phyloP scores from a whole-genome alignment of 371 early-diverging fungal genomes.

The Mortierella sp. region DNA sequence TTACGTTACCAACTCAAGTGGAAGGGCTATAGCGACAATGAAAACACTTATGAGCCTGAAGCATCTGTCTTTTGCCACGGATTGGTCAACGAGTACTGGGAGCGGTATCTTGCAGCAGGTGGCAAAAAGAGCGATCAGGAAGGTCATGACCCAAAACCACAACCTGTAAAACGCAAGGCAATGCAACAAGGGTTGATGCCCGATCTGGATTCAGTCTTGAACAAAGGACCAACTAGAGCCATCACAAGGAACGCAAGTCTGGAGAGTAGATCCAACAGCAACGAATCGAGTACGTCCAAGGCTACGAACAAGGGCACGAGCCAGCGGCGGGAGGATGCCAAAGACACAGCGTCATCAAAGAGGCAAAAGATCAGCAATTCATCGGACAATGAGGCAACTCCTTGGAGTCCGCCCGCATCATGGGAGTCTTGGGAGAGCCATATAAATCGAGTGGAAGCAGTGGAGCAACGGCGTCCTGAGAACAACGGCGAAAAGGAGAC shows the following conservation, averaged over 20 bases:
- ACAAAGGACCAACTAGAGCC: background rate
- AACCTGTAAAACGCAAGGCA: background rate
- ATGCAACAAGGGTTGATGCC: constrained; percentile 8
- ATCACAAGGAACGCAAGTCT: background rate
- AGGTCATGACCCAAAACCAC: constrained; percentile 13
- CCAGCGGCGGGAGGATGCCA: background rate
- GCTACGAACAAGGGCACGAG: background rate
- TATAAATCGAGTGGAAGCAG: constrained; percentile 13
- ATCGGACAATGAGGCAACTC: background rate
- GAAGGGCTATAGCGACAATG: constrained; percentile 31
- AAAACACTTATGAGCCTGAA: constrained; percentile 34
- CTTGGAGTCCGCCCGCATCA: constrained; percentile 16
- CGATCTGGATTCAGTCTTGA: constrained; percentile 13
- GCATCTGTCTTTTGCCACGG: constrained; percentile 19
- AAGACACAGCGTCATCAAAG: background rate
- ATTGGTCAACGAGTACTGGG: constrained; percentile 40
- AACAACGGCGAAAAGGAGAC: background rate
- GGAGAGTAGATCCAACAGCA: background rate
- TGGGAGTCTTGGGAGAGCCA: constrained; percentile 25
- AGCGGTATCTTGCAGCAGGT: constrained; percentile 16
- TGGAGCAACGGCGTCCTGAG: constrained; percentile 3
- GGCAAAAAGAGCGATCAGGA: constrained; percentile 16
- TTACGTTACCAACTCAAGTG: constrained; percentile 34
- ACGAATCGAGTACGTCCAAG: background rate
- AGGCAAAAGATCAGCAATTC: background rate